Base-by-base conservation (phyloP, 352 stramenopile species). In the Phytophthora rubi region DNA sequence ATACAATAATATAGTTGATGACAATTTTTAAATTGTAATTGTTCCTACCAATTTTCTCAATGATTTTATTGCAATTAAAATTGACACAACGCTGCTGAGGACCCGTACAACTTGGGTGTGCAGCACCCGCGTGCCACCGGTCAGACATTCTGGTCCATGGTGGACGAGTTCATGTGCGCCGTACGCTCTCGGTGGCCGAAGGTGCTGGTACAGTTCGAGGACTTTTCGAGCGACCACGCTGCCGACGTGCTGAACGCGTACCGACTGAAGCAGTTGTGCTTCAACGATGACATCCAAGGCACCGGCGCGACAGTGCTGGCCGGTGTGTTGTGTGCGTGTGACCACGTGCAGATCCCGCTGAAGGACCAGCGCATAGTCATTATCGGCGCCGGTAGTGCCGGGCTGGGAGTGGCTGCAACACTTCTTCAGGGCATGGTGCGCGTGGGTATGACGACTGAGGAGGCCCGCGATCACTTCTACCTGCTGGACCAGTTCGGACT, bases 231-330 rank as follows among this genome's bases (percentile, higher is more conserved):
- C 53, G 85, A 93, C 57, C 82, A 95, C 66, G 91, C 91, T 16
- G 85, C 89, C 2, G 85, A 94, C 37, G 83, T 99, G 26, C 71
- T 99, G 30, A 96, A 98, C 59, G 95, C 95, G 23, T 99, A 99
- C 77, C 86, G 95, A 10, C 60, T 98, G 21, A 90, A 97, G 64
- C 88, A 98, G 63, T 75, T 98, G 18, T 98, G 94, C 72, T 98
- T 98, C 73, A 99, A 99, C 76, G 97, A 99, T 81, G 97, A 99
- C 74, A 99, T 99, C 71, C 97, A 99, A 71, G 97, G 97, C 32
- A 99, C 97, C 3, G 97, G 95, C 48, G 95, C 96, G 13, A 98
- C 96, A 0, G 91, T 98, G 57, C 70, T 99, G 48, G 96, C 96
- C 21, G 97, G 97, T 3, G 83, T 83, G 58, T 66, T 95, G 12